Base-by-base conservation (phyloP, 805 yeast genomes). In the Metschnikowia borealis region DNA sequence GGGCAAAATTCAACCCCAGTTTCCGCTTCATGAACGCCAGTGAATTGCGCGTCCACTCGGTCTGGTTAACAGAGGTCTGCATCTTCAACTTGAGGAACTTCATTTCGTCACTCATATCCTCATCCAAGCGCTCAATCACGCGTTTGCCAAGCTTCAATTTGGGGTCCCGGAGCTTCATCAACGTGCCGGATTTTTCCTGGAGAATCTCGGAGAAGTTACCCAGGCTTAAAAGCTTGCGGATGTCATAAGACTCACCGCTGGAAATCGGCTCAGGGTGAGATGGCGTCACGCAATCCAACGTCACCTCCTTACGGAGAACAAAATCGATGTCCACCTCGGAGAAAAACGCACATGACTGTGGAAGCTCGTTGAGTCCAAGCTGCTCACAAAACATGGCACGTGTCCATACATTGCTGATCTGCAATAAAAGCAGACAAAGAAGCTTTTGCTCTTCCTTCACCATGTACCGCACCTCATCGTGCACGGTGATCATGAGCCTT, bases 331-430 rank as follows among this genome's bases (percentile, higher is more conserved):
- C 99, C 37, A 94, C 90, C 36, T 89, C 90, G 1, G 96, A 88
- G 64, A 94, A 94, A 64, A 94, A 94, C 0, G 99, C 98, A 69
- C 96, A 89, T 11, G 91, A 84, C 60, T 91, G 96, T 0, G 99
- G 99, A 36, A 94, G 75, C 56, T 91, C 95, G 35, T 80, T 76
- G 53, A 94, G 85, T 0, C 97, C 97, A 62, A 92, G 68, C 61
- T 90, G 96, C 62, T 91, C 95, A 57, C 95, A 87, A 60, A 94
- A 94, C 82, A 94, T 85, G 0, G 96, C 95, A 52, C 99, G 75
- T 0, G 98, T 92, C 99, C 99, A 94, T 3, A 92, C 62, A 65
- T 95, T 95, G 47, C 94, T 81, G 18, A 95, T 79, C 63, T 94
- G 99, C 44, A 94, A 71, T 1, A 96, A 81, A 71, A 90, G 73